Conservation (phyloP, 495 filamentous ascomycete genomes). For the Aspergillus carlsbadensis region DNA sequence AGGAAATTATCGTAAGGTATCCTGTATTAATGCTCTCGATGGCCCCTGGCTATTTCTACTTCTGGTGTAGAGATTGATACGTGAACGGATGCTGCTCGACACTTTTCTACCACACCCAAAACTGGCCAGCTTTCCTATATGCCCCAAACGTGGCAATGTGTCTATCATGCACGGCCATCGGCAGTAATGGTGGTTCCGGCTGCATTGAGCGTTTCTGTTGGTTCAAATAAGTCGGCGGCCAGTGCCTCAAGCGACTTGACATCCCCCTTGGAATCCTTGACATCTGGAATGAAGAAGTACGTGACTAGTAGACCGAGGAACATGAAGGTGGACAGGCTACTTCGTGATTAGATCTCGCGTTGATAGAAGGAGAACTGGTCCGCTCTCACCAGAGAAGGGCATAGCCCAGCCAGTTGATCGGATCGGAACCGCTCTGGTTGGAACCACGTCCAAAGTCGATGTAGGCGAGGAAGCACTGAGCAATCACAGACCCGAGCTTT, state of each 20-base stretch:
- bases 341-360: no score
- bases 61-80: no score
- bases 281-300: constrained; percentile 11
- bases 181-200: no score
- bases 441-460: constrained; percentile 11
- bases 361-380: background rate
- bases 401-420: constrained; percentile 12
- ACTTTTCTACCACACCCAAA: no score
- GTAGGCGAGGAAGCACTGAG: constrained; percentile 14
- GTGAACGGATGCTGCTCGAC: no score
- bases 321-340: constrained; percentile 15
- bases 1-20: no score
- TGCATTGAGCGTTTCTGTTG: no score
- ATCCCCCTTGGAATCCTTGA: constrained; percentile 9
- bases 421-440: background rate
- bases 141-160: no score
- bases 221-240: constrained; percentile 11
- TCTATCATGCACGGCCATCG: no score
- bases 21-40: no score
- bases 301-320: constrained; percentile 7
- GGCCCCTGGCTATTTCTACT: no score
- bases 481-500: constrained; percentile 14
- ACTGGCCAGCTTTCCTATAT: no score
- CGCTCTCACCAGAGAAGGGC: constrained; percentile 12
- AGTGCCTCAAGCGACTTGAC: constrained; percentile 13